Evolutionary conservation across 129 eudicot species (phyloP).

Genomic region (Kitagawia praeruptora): DNA sequence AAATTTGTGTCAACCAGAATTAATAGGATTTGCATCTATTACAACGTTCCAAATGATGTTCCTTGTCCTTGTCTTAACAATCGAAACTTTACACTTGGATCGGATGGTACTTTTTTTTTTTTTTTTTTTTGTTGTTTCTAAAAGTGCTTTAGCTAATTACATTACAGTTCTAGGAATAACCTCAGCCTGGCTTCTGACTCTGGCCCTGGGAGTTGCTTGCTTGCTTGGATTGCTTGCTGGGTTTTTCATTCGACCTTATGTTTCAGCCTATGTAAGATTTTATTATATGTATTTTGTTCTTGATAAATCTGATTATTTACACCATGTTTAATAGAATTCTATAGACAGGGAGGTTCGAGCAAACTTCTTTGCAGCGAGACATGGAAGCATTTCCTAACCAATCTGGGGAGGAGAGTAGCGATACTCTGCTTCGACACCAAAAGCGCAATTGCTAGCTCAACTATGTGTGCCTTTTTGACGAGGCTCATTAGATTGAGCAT

Average conservation of each 20-base stretch:
- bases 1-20: background rate
- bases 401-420: slow-evolving; percentile 62
- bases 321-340: slow-evolving; percentile 33
- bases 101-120: background rate
- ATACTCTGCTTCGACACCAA: slow-evolving; percentile 60
- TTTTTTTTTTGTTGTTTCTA: background rate
- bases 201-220: slow-evolving; percentile 45
- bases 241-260: slow-evolving; percentile 58
- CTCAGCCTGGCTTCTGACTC: slow-evolving; percentile 34
- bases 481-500: slow-evolving; percentile 26
- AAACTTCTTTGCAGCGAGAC: slow-evolving; percentile 42
- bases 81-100: background rate
- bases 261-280: slow-evolving; percentile 54
- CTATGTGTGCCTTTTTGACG: slow-evolving; percentile 19
- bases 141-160: background rate
- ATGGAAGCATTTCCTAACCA: slow-evolving; percentile 78
- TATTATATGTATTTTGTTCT: background rate
- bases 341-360: slow-evolving; percentile 71
- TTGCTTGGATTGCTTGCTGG: slow-evolving; percentile 50
- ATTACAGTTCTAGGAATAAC: slow-evolving; percentile 39
- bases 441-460: slow-evolving; percentile 75
- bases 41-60: background rate
- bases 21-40: background rate
- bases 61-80: background rate
- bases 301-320: background rate